phyloP scores from a whole-genome alignment of 2,329 filamentous ascomycete genomes.

The Cadophora gregata region DNA sequence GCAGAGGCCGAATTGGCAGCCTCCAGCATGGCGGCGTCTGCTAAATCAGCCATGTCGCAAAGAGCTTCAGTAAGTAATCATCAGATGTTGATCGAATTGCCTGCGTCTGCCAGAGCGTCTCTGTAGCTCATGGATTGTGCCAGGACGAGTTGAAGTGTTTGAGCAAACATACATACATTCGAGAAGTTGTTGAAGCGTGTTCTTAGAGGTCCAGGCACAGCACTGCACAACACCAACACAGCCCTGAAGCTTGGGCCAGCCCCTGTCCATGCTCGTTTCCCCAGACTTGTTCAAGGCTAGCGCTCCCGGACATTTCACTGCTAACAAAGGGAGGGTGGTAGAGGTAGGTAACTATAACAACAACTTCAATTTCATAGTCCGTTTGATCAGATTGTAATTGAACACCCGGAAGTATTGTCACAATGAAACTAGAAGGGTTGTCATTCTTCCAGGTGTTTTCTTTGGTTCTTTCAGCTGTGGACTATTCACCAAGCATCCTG shows the following conservation, averaged over 20 bases:
- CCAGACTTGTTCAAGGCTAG: conserved; percentile 15
- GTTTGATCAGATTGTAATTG: too few relatives aligned
- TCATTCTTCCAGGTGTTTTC: neutral
- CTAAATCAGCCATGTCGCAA: conserved; percentile 41
- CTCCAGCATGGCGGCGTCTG: conserved; percentile 37
- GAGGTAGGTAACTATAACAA: too few relatives aligned
- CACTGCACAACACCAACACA: neutral
- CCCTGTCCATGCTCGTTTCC: conserved; percentile 15
- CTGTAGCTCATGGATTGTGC: conserved; percentile 6
- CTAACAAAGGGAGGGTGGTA: too few relatives aligned
- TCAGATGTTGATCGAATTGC: conserved; percentile 19
- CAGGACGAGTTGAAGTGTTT: neutral
- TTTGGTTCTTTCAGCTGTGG: neutral
- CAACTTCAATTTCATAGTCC: neutral
- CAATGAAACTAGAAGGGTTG: too few relatives aligned
- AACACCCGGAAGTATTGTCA: too few relatives aligned
- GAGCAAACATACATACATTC: neutral
- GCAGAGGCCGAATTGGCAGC: conserved; percentile 25
- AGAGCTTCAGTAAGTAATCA: conserved; percentile 29
- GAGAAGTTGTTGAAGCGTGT: conserved; percentile 15
- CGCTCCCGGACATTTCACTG: too few relatives aligned
- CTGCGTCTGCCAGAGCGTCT: conserved; percentile 4
- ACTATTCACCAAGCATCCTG: neutral
- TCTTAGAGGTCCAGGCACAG: conserved; percentile 19
- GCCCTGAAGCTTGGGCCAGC: conserved; percentile 10